Conservation (phyloP, 148 eudicot species). For the Silene latifolia region DNA sequence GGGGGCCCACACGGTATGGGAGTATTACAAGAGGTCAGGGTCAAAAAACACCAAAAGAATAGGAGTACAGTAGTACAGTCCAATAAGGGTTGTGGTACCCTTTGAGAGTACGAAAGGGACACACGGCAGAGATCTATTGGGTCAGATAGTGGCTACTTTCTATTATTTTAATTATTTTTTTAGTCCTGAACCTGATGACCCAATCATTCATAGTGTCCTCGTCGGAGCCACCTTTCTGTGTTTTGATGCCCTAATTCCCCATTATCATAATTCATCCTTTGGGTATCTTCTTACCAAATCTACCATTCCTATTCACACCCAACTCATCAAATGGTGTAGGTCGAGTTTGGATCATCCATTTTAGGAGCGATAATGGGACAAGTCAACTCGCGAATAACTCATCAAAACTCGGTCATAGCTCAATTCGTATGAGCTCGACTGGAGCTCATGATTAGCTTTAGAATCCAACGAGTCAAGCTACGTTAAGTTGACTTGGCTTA, state of each 20-base stretch:
- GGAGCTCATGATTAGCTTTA: too few species aligned
- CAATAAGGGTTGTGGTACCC: constrained; percentile 13
- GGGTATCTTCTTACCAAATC: too few species aligned
- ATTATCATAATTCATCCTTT: not conserved
- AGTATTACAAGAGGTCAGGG: constrained; percentile 1
- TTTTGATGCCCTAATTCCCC: not conserved
- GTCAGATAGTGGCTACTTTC: constrained; percentile 20
- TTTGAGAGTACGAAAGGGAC: constrained; percentile 24
- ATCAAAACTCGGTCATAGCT: too few species aligned
- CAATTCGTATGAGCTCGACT: too few species aligned
- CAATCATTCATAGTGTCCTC: constrained; percentile 29
- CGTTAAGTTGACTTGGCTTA: too few species aligned
- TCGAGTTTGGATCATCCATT: too few species aligned
- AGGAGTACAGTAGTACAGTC: not conserved
- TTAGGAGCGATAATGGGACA: too few species aligned
- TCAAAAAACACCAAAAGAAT: not conserved
- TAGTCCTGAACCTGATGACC: constrained; percentile 19
- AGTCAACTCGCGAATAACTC: too few species aligned
- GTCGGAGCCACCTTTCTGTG: constrained; percentile 8
- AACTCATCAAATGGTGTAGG: too few species aligned
- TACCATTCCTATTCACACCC: too few species aligned
- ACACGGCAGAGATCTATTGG: constrained; percentile 27
- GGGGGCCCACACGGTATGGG: constrained; percentile 25
- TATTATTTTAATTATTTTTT: not conserved
- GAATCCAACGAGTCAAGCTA: too few species aligned